Base-by-base conservation (phyloP, 225 moss, liverwort and hornwort species). In the Pleurozium schreberi region DNA sequence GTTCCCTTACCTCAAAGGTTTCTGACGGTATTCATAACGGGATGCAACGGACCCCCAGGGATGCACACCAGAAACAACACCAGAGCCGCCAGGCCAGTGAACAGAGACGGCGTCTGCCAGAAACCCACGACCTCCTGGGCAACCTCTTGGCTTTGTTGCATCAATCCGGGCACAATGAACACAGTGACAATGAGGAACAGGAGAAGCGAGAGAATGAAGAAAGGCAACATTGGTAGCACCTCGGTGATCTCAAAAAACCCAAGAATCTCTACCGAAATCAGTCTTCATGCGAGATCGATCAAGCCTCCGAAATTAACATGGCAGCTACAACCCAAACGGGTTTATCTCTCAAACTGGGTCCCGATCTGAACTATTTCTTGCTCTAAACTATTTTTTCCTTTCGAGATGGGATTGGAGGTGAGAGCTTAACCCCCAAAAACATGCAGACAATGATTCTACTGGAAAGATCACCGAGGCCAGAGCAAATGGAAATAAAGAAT, bases 21-120 rank as follows among this genome's bases (percentile, higher is more conserved):
- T 73, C 93, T 64, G 87, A 91, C 90, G 43, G 88, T 89, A 61
- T 94, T 87, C 84, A 94, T 82, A 10, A 93, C 89, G 55, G 94
- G 93, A 40, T 90, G 92, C 90, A 94, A 90, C 14, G 94, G 94
- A 5, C 94, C 94, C 36, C 94, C 94, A 12, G 94, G 94, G 53
- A 94, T 83, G 88, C 94, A 94, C n/a, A 94, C 87, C 6, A 94
- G 79, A 10, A 93, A n/a, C 74, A 94, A 31, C 58, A 94, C 10
- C 66, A 94, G 88, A 16, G 92, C 94, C 50, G 92, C 86, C 64
- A 92, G 38, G 75, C 92, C 91, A 40, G 92, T 87, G 55, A 92
- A 70, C 79, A 94, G 87, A n/a, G 94, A 94, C 20, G 94, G 93
- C 50, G 88, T 88, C 53, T 75, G 94, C 93, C 93, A 94, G 82